Conservation (phyloP, 345 rosid genomes). For the Corymbia maculata region DNA sequence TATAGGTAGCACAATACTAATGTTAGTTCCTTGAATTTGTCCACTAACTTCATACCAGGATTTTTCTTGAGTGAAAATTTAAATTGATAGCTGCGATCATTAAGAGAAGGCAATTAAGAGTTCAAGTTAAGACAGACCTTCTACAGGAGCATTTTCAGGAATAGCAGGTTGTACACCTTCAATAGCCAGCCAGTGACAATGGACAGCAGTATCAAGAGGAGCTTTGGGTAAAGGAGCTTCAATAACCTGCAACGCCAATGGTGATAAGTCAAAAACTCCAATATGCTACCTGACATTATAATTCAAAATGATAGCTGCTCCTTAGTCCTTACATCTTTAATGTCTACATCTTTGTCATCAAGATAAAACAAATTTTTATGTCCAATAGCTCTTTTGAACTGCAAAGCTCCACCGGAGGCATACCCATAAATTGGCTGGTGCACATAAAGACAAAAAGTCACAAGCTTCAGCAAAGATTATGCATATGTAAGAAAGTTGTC, state of each 20-base stretch:
- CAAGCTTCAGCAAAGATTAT: not conserved
- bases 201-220: slow-evolving; percentile 76
- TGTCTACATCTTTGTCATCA: slow-evolving; percentile 88
- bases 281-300: not conserved
- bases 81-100: not conserved
- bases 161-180: slow-evolving; percentile 96
- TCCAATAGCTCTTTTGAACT: slow-evolving; percentile 84
- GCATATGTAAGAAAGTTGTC: not conserved
- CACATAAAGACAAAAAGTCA: slow-evolving; percentile 6
- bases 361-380: slow-evolving; percentile 81
- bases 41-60: not conserved
- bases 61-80: not conserved
- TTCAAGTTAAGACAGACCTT: slow-evolving; percentile 35
- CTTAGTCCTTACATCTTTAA: slow-evolving; percentile 69
- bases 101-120: not conserved
- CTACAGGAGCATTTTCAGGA: slow-evolving; percentile 87
- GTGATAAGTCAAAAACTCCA: not conserved
- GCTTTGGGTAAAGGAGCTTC: slow-evolving; percentile 97
- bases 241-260: slow-evolving; percentile 48
- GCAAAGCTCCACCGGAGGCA: slow-evolving; percentile 68
- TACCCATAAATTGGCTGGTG: slow-evolving; percentile 82
- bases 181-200: slow-evolving; percentile 98
- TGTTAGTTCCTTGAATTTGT: not conserved
- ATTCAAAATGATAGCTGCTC: not conserved
- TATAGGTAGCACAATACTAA: not conserved